These are phyloP conservation scores for Fusarium veterinarium DNA, from an alignment of 2,329 filamentous ascomycete species.

Conservation along the genomic window DNA sequence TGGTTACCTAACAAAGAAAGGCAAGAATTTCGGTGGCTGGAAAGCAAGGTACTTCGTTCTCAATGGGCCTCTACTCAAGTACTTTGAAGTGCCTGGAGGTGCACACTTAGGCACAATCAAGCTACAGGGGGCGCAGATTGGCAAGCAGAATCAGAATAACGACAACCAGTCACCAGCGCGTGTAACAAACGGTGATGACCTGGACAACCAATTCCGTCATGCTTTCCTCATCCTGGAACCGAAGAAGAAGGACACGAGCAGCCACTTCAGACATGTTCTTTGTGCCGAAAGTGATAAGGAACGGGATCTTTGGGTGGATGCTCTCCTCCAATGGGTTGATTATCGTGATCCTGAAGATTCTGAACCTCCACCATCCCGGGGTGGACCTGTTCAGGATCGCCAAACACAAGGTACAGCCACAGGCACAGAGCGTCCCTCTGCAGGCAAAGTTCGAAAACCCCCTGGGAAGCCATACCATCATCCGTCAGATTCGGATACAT, in stretches of 20 bases:
- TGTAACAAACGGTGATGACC: conserved; percentile 71
- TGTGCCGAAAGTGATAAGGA: conserved; percentile 96
- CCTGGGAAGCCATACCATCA: conserved; percentile 51
- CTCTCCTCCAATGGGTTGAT: conserved; percentile 89
- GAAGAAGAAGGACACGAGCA: conserved; percentile 93
- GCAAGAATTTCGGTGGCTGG: conserved; percentile 99
- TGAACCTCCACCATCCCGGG: conserved; percentile 48
- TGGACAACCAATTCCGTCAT: conserved; percentile 95
- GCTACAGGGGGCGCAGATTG: conserved; percentile 89
- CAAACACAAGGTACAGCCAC: conserved; percentile 48
- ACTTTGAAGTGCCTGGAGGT: conserved; percentile 91
- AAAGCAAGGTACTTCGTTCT: conserved; percentile 80
- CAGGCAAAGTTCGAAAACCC: conserved; percentile 48
- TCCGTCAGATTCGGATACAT: conserved; percentile 55
- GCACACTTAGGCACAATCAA: conserved; percentile 94
- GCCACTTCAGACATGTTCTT: conserved; percentile 90
- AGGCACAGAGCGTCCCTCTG: conserved; percentile 32
- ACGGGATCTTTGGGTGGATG: conserved; percentile 93
- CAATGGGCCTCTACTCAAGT: conserved; percentile 76
- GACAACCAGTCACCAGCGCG: conserved; percentile 70
- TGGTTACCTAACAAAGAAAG: conserved; percentile 94
- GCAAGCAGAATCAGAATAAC: conserved; percentile 76
- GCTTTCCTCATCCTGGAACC: conserved; percentile 95
- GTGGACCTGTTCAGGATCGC: conserved; percentile 52
- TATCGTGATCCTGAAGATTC: conserved; percentile 70